Percentiles rank a stretch among this genome's conserved stretches.
phyloP scores from a whole-genome alignment of 495 filamentous ascomycete genomes.

The Alectoria sarmentosa region DNA sequence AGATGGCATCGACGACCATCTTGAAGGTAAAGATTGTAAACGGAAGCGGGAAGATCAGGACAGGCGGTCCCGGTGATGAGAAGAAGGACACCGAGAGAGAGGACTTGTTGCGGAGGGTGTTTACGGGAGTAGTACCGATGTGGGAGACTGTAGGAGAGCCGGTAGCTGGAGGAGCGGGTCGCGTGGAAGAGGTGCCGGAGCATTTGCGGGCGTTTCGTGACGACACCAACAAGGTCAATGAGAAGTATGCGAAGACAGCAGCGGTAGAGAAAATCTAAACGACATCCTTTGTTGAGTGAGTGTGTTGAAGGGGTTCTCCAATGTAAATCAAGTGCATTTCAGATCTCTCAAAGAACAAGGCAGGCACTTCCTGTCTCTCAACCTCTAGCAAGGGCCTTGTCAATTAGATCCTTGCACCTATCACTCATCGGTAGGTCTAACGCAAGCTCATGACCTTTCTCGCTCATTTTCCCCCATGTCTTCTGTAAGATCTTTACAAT shows the following conservation, averaged over 20 bases:
- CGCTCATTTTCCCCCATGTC: slow-evolving; percentile 81
- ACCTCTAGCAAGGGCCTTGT: slow-evolving; percentile 49
- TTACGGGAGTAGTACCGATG: slow-evolving; percentile 82
- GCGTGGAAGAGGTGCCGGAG: slow-evolving; percentile 51
- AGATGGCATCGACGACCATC: slow-evolving; percentile 72
- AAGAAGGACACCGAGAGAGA: slow-evolving; percentile 56
- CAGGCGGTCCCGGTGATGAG: slow-evolving; percentile 64
- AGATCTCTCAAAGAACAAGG: background rate
- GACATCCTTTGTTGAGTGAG: background rate
- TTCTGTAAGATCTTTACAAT: slow-evolving; percentile 64
- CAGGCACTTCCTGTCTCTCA: slow-evolving; percentile 4
- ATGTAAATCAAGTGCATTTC: background rate
- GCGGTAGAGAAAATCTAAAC: slow-evolving; percentile 26
- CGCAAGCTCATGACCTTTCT: slow-evolving; percentile 58
- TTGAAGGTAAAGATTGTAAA: slow-evolving; percentile 60
- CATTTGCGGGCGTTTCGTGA: slow-evolving; percentile 54
- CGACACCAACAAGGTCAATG: slow-evolving; percentile 46
- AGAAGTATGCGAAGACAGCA: slow-evolving; percentile 47
- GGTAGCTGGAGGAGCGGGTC: slow-evolving; percentile 55
- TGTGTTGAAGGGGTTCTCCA: background rate
- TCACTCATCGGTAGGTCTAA: slow-evolving; percentile 57
- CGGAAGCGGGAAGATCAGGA: slow-evolving; percentile 73
- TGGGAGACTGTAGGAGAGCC: slow-evolving; percentile 61
- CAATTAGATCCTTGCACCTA: slow-evolving; percentile 50
- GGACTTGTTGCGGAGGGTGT: slow-evolving; percentile 54